Conservation (phyloP, 116 monocot genomes). For the Zostera marina region DNA sequence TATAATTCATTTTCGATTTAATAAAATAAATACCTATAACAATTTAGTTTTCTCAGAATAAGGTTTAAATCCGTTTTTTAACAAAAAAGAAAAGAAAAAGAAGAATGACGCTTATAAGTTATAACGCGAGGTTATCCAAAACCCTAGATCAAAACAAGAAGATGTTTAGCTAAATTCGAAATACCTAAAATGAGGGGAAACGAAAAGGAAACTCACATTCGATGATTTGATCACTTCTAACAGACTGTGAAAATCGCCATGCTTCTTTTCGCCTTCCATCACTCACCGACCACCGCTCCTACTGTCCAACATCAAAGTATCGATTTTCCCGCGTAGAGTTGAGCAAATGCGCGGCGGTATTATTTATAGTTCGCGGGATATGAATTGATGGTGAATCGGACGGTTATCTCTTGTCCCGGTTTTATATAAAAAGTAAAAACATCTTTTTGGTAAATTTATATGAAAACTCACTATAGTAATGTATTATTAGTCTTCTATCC, state of each 20-base stretch:
- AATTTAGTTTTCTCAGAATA: background rate
- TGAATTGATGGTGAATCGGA: no score
- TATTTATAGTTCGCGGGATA: no score
- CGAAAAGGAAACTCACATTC: background rate
- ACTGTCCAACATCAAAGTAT: no score
- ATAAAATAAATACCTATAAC: background rate
- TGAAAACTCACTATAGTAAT: no score
- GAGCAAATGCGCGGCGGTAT: no score
- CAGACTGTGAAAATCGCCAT: constrained; percentile 2
- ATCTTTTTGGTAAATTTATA: no score
- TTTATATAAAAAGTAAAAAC: no score
- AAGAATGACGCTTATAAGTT: background rate
- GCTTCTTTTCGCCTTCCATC: constrained; percentile 6
- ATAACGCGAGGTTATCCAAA: background rate
- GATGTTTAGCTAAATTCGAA: background rate
- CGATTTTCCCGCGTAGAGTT: constrained; percentile 1
- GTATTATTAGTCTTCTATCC: no score
- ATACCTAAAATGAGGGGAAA: background rate
- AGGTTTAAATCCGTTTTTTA: background rate
- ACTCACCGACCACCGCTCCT: background rate
- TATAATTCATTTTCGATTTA: background rate
- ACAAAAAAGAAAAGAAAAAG: background rate
- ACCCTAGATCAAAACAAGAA: background rate
- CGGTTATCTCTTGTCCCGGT: no score
- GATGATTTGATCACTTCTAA: constrained; percentile 14